A percentile compares a stretch with the other conserved stretches of the same genome.
These are phyloP conservation scores for Eleusine indica DNA, from an alignment of 176 grass and related monocot species.

Conservation along the genomic window DNA sequence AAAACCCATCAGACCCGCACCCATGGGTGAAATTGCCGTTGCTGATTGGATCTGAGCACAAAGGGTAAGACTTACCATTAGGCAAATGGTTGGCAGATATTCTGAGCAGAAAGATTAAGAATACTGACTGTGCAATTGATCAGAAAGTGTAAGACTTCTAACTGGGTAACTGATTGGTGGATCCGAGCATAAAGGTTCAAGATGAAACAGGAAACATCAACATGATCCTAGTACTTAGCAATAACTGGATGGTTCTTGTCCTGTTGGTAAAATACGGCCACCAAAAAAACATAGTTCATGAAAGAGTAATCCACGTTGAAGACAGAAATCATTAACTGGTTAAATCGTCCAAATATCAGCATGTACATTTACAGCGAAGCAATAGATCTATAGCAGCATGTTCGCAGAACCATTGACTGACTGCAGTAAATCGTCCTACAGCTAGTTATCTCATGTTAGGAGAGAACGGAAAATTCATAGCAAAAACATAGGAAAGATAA, in stretches of 20 bases:
- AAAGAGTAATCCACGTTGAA: not conserved
- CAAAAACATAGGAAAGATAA: not conserved
- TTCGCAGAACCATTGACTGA: not conserved
- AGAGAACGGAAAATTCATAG: constrained; percentile 4
- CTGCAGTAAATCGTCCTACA: constrained; percentile 11
- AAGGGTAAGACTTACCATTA: not conserved
- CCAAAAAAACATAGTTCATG: not conserved
- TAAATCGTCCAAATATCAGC: constrained; percentile 4
- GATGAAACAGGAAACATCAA: not conserved
- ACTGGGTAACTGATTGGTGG: not conserved
- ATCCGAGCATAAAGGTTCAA: not conserved
- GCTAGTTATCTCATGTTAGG: constrained; percentile 13
- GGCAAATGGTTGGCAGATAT: not conserved
- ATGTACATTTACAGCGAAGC: constrained; percentile 34
- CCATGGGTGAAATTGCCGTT: not conserved
- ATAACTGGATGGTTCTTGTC: not conserved
- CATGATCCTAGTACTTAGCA: not conserved
- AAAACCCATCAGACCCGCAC: no score
- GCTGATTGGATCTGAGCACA: not conserved
- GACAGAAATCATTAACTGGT: not conserved
- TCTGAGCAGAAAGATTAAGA: not conserved
- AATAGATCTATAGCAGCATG: constrained; percentile 15
- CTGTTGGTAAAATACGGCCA: not conserved
- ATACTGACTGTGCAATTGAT: not conserved
- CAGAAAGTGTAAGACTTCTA: not conserved